Evolutionary conservation across 768 basidiomycete species (phyloP).

Genomic region (Leccinum fibrillosum): DNA sequence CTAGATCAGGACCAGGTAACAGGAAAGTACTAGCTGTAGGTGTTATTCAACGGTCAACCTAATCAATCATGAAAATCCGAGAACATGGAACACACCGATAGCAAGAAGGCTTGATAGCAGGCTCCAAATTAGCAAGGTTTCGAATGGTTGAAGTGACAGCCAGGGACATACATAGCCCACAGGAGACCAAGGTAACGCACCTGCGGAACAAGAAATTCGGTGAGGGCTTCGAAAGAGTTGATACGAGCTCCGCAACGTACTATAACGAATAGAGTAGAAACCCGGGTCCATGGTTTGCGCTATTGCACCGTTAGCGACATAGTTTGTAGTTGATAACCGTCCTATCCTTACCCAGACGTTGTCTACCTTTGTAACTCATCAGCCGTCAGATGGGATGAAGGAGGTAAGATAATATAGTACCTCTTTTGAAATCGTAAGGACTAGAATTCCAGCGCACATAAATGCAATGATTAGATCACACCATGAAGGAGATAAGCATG

Average conservation of each 20-base stretch:
- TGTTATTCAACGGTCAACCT: not conserved
- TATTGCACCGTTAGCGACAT: not conserved
- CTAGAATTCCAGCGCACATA: not conserved
- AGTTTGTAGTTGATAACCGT: too few species aligned
- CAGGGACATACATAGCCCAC: not conserved
- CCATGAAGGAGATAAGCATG: not conserved
- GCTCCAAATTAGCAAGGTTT: not conserved
- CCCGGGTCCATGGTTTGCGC: not conserved
- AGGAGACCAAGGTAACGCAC: not conserved
- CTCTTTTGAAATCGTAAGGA: constrained; percentile 13
- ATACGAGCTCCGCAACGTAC: not conserved
- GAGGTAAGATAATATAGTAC: not conserved
- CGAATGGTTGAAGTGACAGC: not conserved
- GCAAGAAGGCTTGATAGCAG: not conserved
- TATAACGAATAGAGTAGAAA: not conserved
- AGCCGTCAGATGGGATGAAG: not conserved
- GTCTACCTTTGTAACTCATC: constrained; percentile 3
- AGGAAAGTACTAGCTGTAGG: not conserved
- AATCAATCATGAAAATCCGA: not conserved
- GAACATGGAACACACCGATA: not conserved
- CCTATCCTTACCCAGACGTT: not conserved
- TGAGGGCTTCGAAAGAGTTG: not conserved
- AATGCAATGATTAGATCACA: not conserved
- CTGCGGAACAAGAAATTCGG: not conserved
- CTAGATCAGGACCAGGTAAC: not conserved